These are phyloP conservation scores for Spergularia bocconei DNA, from an alignment of 148 eudicot genomes.

Conservation along the genomic window DNA sequence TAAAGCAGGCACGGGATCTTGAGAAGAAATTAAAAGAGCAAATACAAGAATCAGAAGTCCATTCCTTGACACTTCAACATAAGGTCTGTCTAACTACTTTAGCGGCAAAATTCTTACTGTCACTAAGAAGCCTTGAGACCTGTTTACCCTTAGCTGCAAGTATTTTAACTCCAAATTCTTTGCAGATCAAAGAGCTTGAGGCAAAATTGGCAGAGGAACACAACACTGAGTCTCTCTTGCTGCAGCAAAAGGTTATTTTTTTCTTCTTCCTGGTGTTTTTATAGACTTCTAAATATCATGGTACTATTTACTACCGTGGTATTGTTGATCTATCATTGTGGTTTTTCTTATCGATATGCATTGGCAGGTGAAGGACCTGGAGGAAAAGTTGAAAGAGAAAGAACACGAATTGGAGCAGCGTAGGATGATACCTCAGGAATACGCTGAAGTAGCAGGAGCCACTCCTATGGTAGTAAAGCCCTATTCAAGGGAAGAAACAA, in stretches of 20 bases:
- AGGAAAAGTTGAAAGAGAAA: conserved; percentile 59
- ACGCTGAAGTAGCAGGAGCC: conserved; percentile 33
- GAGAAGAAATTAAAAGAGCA: conserved; percentile 72
- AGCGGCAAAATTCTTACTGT: neutral
- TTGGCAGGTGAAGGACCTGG: conserved; percentile 72
- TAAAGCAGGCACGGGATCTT: conserved; percentile 63
- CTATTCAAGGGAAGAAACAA: conserved; percentile 35
- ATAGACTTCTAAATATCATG: neutral
- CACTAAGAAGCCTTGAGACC: neutral
- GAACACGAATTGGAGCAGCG: conserved; percentile 38
- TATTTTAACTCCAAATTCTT: conserved; percentile 7
- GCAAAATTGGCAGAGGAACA: conserved; percentile 48
- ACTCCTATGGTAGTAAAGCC: conserved; percentile 47
- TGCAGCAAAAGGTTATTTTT: conserved; percentile 57
- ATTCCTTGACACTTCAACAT: conserved; percentile 47
- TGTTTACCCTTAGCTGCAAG: neutral
- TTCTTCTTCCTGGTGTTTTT: neutral
- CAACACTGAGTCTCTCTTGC: conserved; percentile 39
- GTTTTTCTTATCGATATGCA: neutral
- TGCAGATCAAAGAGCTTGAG: conserved; percentile 72
- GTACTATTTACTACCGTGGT: neutral
- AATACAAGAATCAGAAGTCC: conserved; percentile 48
- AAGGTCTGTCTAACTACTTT: conserved; percentile 42
- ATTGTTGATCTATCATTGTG: neutral
- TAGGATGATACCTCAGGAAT: conserved; percentile 25